Conservation (phyloP, 225 moss, liverwort and hornwort species). For the Climacium dendroides region DNA sequence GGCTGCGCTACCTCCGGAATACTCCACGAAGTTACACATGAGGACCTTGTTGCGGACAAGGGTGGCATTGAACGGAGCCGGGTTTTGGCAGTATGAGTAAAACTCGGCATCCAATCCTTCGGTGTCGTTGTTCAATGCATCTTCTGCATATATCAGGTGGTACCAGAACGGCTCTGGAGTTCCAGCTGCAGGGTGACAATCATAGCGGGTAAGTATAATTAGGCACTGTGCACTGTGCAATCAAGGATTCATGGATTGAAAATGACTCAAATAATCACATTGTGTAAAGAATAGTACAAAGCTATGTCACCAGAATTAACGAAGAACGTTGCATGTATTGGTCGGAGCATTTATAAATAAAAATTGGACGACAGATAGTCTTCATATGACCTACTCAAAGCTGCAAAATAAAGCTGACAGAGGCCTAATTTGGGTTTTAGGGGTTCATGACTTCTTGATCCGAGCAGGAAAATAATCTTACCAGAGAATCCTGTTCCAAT, state of each 20-base stretch:
- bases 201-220: not conserved
- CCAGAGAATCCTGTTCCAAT: constrained; percentile 78
- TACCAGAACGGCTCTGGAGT: constrained; percentile 41
- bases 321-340: not conserved
- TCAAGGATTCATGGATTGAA: not conserved
- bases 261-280: not conserved
- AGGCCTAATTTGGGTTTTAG: not conserved
- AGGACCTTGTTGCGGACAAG: constrained; percentile 57
- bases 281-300: not conserved
- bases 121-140: constrained; percentile 56
- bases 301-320: not conserved
- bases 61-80: constrained; percentile 52
- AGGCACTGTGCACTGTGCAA: too few relatives aligned
- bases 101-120: constrained; percentile 73
- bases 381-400: not conserved
- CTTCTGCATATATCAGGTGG: constrained; percentile 63
- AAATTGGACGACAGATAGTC: not conserved
- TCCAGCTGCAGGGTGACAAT: constrained; percentile 42
- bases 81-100: constrained; percentile 82
- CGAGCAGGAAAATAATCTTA: not conserved
- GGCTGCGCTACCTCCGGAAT: constrained; percentile 70
- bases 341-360: not conserved
- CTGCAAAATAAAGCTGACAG: not conserved
- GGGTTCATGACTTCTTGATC: not conserved
- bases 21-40: constrained; percentile 93